Conservation (phyloP, 768 basidiomycete species). For the Lactarius akahatsu region DNA sequence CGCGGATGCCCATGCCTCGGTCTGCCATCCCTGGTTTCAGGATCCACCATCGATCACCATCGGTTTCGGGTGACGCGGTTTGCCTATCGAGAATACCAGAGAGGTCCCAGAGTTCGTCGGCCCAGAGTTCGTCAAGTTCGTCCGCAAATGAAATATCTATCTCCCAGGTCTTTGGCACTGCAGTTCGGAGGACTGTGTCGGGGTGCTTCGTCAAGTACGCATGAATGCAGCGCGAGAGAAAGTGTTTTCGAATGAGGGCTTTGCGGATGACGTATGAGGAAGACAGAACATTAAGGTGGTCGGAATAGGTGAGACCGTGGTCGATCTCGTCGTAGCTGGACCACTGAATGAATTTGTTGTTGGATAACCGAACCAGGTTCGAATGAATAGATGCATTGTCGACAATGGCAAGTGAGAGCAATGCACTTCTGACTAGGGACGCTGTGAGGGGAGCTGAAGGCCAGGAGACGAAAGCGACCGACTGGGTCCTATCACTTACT, state of each 20-base stretch:
- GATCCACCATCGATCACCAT: slow-evolving; percentile 75
- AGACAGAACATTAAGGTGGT: slow-evolving; percentile 55
- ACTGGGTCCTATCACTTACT: neutral
- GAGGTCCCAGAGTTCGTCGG: slow-evolving; percentile 91
- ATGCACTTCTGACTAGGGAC: slow-evolving; percentile 44
- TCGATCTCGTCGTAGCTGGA: slow-evolving; percentile 85
- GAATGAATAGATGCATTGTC: slow-evolving; percentile 31
- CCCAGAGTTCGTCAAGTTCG: slow-evolving; percentile 91
- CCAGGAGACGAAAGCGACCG: slow-evolving; percentile 40
- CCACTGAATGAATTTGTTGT: slow-evolving; percentile 61
- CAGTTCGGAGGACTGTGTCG: slow-evolving; percentile 50
- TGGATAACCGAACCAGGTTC: slow-evolving; percentile 31
- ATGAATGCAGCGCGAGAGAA: slow-evolving; percentile 71
- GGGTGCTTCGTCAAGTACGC: slow-evolving; percentile 73
- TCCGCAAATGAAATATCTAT: slow-evolving; percentile 88
- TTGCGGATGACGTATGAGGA: slow-evolving; percentile 91
- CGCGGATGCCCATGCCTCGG: slow-evolving; percentile 88
- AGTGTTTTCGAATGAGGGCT: slow-evolving; percentile 92
- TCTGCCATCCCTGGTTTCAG: slow-evolving; percentile 98
- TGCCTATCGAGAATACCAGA: slow-evolving; percentile 52
- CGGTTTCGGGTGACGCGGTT: slow-evolving; percentile 14
- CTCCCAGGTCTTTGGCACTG: slow-evolving; percentile 75
- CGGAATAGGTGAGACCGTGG: slow-evolving; percentile 63
- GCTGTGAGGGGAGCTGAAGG: slow-evolving; percentile 51
- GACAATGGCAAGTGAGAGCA: slow-evolving; percentile 33